These are phyloP conservation scores for Lepiota venenata DNA, from an alignment of 768 basidiomycete species.

Conservation along the genomic window DNA sequence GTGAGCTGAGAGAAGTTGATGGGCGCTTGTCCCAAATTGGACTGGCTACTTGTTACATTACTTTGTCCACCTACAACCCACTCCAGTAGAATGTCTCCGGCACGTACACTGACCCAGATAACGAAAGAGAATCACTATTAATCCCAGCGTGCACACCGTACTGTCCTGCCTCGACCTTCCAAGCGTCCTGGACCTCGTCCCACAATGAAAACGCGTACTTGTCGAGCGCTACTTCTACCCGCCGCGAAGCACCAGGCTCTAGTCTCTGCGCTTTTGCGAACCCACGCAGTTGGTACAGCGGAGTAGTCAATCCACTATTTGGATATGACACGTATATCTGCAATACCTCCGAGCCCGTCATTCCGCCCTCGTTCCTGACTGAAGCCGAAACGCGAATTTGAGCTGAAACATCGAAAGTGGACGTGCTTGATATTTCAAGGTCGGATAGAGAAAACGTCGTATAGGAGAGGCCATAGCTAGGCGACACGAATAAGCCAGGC, in stretches of 20 bases:
- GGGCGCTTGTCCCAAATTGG: no score
- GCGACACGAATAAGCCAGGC: background rate
- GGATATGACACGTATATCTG: constrained; percentile 63
- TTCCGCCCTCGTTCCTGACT: constrained; percentile 52
- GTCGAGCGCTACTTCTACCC: constrained; percentile 48
- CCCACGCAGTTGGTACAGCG: constrained; percentile 60
- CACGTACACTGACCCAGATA: constrained; percentile 22
- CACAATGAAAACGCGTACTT: constrained; percentile 70
- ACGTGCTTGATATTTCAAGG: constrained; percentile 32
- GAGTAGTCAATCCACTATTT: constrained; percentile 47
- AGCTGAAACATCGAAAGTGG: constrained; percentile 21
- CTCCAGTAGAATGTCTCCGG: constrained; percentile 24
- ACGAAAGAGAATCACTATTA: constrained; percentile 26
- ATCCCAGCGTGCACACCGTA: constrained; percentile 49
- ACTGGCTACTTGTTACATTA: no score
- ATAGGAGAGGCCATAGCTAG: constrained; percentile 71
- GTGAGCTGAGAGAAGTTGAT: no score
- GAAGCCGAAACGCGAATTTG: constrained; percentile 38
- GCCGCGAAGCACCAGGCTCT: constrained; percentile 37
- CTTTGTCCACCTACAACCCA: constrained; percentile 21
- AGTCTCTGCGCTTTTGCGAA: constrained; percentile 58
- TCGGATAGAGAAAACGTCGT: constrained; percentile 60
- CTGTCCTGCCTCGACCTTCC: constrained; percentile 48
- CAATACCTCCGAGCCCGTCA: constrained; percentile 57
- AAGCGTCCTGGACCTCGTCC: constrained; percentile 41